Conservation (phyloP, 345 rosid species). For the Brassica cretica region DNA sequence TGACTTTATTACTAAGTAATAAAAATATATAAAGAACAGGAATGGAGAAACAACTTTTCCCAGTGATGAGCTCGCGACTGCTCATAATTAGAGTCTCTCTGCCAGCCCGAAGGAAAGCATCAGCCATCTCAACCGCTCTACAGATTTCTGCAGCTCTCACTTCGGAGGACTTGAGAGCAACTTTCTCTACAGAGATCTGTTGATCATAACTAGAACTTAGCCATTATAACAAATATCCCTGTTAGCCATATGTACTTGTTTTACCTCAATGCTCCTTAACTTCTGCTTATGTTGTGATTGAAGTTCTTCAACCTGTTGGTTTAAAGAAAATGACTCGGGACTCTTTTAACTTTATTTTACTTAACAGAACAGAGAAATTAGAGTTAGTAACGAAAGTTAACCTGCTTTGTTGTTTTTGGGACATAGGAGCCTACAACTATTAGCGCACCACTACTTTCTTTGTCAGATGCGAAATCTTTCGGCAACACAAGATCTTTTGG, state of each 20-base stretch:
- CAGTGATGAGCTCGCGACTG: constrained; percentile 85
- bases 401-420: constrained; percentile 97
- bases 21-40: constrained; percentile 6
- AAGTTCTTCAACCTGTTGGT: constrained; percentile 80
- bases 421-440: constrained; percentile 96
- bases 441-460: constrained; percentile 70
- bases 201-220: constrained; percentile 31
- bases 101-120: constrained; percentile 56
- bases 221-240: not conserved
- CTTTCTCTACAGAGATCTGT: constrained; percentile 84
- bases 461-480: constrained; percentile 64
- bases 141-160: constrained; percentile 77
- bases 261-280: constrained; percentile 79
- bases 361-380: constrained; percentile 22
- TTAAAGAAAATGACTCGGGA: constrained; percentile 15
- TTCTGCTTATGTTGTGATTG: constrained; percentile 58
- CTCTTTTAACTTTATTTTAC: not conserved
- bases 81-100: constrained; percentile 89
- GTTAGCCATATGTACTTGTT: constrained; percentile 8
- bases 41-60: constrained; percentile 59
- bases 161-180: constrained; percentile 70
- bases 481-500: constrained; percentile 78
- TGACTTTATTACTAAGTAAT: not conserved
- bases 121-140: constrained; percentile 74
- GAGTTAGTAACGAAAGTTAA: constrained; percentile 27